Base-by-base conservation (phyloP, 2,329 filamentous ascomycete genomes). In the Thelonectria rubi region DNA sequence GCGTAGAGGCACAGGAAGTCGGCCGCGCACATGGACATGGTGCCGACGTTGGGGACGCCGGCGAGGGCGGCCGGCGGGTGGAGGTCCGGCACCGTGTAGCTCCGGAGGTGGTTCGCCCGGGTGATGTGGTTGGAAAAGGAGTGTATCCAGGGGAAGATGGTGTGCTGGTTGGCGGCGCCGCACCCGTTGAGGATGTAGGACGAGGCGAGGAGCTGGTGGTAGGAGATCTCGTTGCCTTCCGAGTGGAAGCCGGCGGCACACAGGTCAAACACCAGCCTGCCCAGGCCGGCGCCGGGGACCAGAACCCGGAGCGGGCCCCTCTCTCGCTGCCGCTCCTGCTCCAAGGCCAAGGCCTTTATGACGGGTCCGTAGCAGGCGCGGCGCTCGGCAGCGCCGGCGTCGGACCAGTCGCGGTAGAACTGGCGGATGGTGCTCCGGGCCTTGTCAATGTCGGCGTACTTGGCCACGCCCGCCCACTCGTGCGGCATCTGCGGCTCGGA, bases 221-320 rank as follows among this genome's bases (percentile, higher is more conserved):
- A 98, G 3, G 94, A 97, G 64, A 98, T 97, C 78, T 99, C 92
- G 73, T 97, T 98, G 26, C 94, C 94, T 76, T 97, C 93, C 1
- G 88, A 86, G 11, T 85, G 80, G 75, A 88, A 96, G 11, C 95
- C 94, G 1, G 80, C 81, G 26, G 80, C 80, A 73, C 90, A 93
- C 14, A 98, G 82, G 46, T 99, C 95, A 71, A 96, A 97, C 0
- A 98, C 92, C 2, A 98, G 81, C 14, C 95, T 86, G 3, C 93
- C 95, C 2, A 99, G 81, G 0, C 95, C 95, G 4, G 94, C 94
- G 0, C 95, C 95, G 0, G 95, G 95, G 0, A 98, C 89, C 0
- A 99, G 84, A 1, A 99, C 88, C 46, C 82, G 87, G 49, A 91
- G 76, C 9, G 78, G 80, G 6, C 78, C 72, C 2, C 74, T 74